Conservation (phyloP, 306 rosid genomes). For the Rubus idaeus region DNA sequence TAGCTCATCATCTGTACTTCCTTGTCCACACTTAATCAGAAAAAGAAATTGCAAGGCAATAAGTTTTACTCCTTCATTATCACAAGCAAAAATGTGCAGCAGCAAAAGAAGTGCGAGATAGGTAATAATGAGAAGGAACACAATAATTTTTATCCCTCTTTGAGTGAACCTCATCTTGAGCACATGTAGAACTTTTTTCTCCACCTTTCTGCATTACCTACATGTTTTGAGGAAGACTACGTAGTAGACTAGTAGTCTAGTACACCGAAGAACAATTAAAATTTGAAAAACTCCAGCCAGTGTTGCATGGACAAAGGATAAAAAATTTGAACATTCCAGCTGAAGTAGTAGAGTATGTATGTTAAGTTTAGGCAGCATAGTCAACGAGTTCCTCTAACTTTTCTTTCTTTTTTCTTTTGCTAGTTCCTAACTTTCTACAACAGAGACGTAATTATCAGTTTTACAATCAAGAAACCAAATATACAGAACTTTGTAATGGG, state of each 20-base stretch:
- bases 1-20: conserved; percentile 83
- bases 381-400: not conserved
- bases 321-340: conserved; percentile 19
- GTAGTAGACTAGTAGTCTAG: too few relatives aligned
- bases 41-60: conserved; percentile 30
- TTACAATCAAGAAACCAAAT: conserved; percentile 19
- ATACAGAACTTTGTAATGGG: not conserved
- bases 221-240: conserved; percentile 22
- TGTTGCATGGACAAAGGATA: conserved; percentile 15
- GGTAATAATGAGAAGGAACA: conserved; percentile 34
- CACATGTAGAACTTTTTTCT: conserved; percentile 58
- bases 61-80: conserved; percentile 23
- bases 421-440: not conserved
- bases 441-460: conserved; percentile 4
- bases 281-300: conserved; percentile 30
- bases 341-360: conserved; percentile 15
- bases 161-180: conserved; percentile 69
- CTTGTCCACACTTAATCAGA: conserved; percentile 87
- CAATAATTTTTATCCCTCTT: conserved; percentile 47
- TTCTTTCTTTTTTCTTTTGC: not conserved
- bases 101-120: conserved; percentile 28
- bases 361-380: conserved; percentile 6
- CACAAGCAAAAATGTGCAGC: conserved; percentile 30
- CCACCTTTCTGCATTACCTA: conserved; percentile 73
- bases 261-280: conserved; percentile 56